These are phyloP conservation scores for Eragrostis curvula DNA, from an alignment of 176 grass and related monocot genomes.

Conservation along the genomic window DNA sequence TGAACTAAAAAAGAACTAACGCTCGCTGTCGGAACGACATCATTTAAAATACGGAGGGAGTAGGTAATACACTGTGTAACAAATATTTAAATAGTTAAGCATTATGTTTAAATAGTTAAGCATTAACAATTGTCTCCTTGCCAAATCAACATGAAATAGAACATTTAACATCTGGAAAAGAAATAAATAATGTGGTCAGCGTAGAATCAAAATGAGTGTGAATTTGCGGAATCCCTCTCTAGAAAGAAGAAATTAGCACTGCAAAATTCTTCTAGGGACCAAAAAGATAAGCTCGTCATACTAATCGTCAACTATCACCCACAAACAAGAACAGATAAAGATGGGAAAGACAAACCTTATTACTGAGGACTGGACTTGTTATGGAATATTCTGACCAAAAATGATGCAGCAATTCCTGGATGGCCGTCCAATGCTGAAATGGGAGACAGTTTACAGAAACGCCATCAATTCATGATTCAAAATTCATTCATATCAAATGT, in stretches of 20 bases:
- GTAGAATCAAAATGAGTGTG: not conserved
- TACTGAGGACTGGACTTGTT: constrained; percentile 58
- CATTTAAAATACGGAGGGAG: too few relatives aligned
- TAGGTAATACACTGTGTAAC: too few relatives aligned
- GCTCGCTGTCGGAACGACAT: too few relatives aligned
- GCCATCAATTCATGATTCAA: constrained; percentile 1
- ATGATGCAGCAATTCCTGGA: constrained; percentile 88
- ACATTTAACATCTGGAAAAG: constrained; percentile 8
- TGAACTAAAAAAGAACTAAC: too few relatives aligned
- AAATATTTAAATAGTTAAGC: too few relatives aligned
- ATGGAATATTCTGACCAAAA: constrained; percentile 97
- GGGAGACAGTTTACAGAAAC: constrained; percentile 30
- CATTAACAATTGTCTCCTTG: not conserved
- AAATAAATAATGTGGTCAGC: not conserved
- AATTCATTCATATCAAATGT: constrained; percentile 33
- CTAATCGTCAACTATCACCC: not conserved
- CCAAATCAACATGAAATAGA: constrained; percentile 3
- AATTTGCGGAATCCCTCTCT: not conserved
- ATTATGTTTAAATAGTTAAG: too few relatives aligned
- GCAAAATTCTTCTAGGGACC: not conserved
- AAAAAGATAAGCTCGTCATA: not conserved
- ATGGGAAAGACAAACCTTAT: constrained; percentile 58
- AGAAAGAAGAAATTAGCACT: constrained; percentile 13
- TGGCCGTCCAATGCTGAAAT: constrained; percentile 88
- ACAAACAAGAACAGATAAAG: not conserved